These are phyloP conservation scores for Ganoderma lucidum DNA, from an alignment of 1,284 basidiomycete species.

Conservation along the genomic window DNA sequence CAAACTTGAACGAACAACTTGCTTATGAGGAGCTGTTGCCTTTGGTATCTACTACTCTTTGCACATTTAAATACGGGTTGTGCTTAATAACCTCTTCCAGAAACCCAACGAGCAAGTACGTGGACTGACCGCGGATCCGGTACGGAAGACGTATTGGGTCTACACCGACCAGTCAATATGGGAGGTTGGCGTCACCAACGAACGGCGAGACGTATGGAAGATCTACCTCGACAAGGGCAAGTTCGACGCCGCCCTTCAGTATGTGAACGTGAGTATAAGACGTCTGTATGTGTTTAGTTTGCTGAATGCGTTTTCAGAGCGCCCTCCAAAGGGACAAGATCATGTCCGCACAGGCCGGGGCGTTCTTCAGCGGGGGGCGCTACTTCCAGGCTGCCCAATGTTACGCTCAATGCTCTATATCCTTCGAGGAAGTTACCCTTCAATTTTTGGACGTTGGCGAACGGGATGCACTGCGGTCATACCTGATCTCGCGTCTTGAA, in stretches of 20 bases:
- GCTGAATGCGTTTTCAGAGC: slow-evolving; percentile 55
- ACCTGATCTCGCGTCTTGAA: slow-evolving; percentile 89
- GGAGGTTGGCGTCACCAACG: slow-evolving; percentile 88
- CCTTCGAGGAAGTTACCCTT: slow-evolving; percentile 94
- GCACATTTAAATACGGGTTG: neutral
- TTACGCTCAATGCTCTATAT: slow-evolving; percentile 88
- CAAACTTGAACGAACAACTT: slow-evolving; percentile 82
- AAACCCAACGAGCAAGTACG: slow-evolving; percentile 76
- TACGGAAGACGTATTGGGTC: slow-evolving; percentile 93
- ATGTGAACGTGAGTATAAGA: slow-evolving; percentile 72
- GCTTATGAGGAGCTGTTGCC: slow-evolving; percentile 88
- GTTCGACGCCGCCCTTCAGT: slow-evolving; percentile 81
- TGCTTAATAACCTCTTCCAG: slow-evolving; percentile 47
- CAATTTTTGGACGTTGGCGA: slow-evolving; percentile 92
- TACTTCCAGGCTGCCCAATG: slow-evolving; percentile 93
- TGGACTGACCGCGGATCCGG: slow-evolving; percentile 83
- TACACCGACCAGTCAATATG: slow-evolving; percentile 92
- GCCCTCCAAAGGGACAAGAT: slow-evolving; percentile 87
- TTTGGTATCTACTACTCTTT: slow-evolving; percentile 58
- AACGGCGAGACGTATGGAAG: slow-evolving; percentile 95
- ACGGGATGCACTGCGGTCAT: slow-evolving; percentile 92
- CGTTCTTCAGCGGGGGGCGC: slow-evolving; percentile 83
- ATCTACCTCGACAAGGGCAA: slow-evolving; percentile 85
- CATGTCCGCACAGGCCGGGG: slow-evolving; percentile 85
- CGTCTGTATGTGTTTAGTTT: rapidly evolving